These are phyloP conservation scores for Colletotrichum sp. DNA, from an alignment of 2,329 filamentous ascomycete species.

Conservation along the genomic window DNA sequence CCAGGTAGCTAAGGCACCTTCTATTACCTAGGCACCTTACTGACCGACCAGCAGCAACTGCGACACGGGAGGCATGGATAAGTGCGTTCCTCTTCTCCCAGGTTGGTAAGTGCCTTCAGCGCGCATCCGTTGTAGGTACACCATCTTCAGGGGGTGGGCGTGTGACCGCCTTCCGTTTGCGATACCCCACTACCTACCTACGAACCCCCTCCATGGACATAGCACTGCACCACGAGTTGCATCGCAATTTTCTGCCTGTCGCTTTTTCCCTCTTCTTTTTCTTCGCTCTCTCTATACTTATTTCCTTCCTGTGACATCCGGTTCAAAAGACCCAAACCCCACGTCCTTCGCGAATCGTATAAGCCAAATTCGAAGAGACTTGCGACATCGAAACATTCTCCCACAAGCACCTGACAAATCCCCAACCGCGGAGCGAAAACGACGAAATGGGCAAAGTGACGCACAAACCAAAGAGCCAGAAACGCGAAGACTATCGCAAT, in stretches of 20 bases:
- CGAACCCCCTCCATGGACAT: conserved; percentile 1
- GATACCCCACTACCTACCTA: neutral
- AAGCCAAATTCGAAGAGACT: neutral
- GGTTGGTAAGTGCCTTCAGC: neutral
- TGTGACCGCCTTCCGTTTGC: conserved; percentile 18
- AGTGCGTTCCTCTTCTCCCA: neutral
- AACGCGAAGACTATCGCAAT: conserved; percentile 70
- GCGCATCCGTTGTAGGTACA: neutral
- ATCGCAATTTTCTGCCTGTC: neutral
- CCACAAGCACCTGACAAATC: neutral
- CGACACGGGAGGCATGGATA: neutral
- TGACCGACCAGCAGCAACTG: neutral
- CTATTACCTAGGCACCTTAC: neutral
- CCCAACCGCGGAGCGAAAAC: neutral
- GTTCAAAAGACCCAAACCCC: neutral
- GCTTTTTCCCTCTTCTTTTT: neutral
- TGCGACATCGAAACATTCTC: neutral
- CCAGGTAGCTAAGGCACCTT: neutral
- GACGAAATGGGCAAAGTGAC: conserved; percentile 42
- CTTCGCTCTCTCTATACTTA: neutral
- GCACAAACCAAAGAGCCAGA: conserved; percentile 61
- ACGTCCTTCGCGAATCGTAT: neutral
- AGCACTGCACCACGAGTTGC: neutral
- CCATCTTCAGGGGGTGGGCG: neutral
- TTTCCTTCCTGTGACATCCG: neutral